Evolutionary conservation across 768 basidiomycete species (phyloP), one percentile per base, ranked within the genome.

Genomic region (Collybiopsis confluens): DNA sequence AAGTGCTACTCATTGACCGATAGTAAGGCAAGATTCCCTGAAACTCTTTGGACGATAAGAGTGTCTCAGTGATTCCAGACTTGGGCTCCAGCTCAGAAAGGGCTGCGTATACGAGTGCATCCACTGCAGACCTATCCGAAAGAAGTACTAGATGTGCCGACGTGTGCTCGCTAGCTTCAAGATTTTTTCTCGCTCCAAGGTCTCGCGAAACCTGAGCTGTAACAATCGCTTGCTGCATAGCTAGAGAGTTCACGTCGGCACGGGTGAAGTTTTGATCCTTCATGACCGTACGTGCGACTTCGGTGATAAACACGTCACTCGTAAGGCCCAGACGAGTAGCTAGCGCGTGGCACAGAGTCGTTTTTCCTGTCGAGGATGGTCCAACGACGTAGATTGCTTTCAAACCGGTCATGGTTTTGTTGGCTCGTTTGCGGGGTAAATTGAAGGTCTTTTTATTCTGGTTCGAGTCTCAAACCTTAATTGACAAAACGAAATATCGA

Each of bases 161-260:
- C 5, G 18, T 16, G 18, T 7, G 10, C 4, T 33, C 30, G 11
- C 35, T 35, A 28, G 30, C 45, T 42, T 30, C 27, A 56, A 56
- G 50, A 20, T 60, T 57, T 36, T 52, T 56, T 26, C 58, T 52
- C 28, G 61, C 60, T 47, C 63, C 60, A 21, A 56, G 58, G 66
- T 86, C 83, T 46, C 65, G 70, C 27, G 67, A 58, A 54, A 83
- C 56, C 54, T 88, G 83, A 1, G 77, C 80, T 5, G 72, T 54
- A 78, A 86, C 75, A 47, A 88, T 87, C 6, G 79, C 80, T 38
- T 65, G 57, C 64, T 87, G 85, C 85, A 88, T 86, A 54, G 79
- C 72, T 35, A 82, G 62, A 43, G 65, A 72, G 10, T 68, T 71
- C 20, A 80, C 72, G 50, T 83, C 73, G 21, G 72, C 61, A 33